These are phyloP conservation scores for Arctium lappa DNA, from an alignment of 129 eudicot species.

Conservation along the genomic window DNA sequence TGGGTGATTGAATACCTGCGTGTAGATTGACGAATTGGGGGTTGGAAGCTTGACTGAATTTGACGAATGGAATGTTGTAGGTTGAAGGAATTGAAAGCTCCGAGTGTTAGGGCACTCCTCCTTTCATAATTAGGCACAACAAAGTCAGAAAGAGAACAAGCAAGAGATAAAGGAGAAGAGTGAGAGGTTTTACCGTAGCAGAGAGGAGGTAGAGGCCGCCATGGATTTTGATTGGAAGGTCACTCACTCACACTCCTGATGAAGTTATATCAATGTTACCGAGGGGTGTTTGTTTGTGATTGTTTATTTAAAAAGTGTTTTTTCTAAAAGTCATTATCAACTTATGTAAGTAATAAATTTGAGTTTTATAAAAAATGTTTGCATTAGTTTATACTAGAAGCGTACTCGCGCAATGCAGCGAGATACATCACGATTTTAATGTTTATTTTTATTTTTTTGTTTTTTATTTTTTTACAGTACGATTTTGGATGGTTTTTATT, in stretches of 20 bases:
- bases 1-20: constrained; percentile 3
- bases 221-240: constrained; percentile 23
- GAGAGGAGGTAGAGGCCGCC: constrained; percentile 36
- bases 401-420: too few species aligned
- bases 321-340: too few species aligned
- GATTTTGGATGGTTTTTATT: too few species aligned
- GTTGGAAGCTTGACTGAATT: constrained; percentile 5
- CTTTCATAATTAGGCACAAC: not conserved
- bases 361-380: too few species aligned
- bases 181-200: constrained; percentile 24
- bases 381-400: too few species aligned
- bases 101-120: constrained; percentile 27
- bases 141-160: not conserved
- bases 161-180: not conserved
- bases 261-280: too few species aligned
- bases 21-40: constrained; percentile 28
- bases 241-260: not conserved
- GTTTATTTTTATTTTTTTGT: too few species aligned
- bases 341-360: too few species aligned
- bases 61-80: not conserved
- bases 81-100: constrained; percentile 35
- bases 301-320: too few species aligned
- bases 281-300: too few species aligned
- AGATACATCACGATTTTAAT: too few species aligned
- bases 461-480: too few species aligned